A percentile compares a stretch with the other conserved stretches of the same genome.
phyloP scores from a whole-genome alignment of 768 basidiomycete species.

The Suillus bovinus region DNA sequence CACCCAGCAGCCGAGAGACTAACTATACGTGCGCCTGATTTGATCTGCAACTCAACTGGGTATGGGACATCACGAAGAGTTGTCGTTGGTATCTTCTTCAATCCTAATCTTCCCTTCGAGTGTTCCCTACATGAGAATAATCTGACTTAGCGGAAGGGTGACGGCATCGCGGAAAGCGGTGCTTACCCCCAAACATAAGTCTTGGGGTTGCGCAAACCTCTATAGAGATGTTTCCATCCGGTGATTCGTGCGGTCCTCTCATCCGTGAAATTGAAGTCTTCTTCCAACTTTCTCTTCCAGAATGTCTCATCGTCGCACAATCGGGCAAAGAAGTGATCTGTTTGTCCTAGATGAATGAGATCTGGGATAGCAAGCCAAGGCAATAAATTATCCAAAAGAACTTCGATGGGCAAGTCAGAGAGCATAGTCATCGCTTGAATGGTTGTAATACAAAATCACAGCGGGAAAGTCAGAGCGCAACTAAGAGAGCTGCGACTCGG shows the following conservation, averaged over 20 bases:
- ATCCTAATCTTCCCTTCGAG: conserved; percentile 64
- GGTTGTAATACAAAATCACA: conserved; percentile 65
- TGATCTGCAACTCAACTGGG: conserved; percentile 61
- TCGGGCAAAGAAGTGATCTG: conserved; percentile 62
- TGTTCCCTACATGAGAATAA: conserved; percentile 48
- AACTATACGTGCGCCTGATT: conserved; percentile 61
- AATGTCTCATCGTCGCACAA: conserved; percentile 72
- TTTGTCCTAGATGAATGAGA: conserved; percentile 58
- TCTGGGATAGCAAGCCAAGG: conserved; percentile 54
- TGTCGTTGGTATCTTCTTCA: conserved; percentile 37
- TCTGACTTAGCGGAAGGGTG: conserved; percentile 10
- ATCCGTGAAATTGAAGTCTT: conserved; percentile 80
- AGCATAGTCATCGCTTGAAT: conserved; percentile 38
- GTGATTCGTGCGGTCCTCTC: conserved; percentile 68
- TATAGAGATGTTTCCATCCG: conserved; percentile 83
- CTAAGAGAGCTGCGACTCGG: conserved; percentile 8
- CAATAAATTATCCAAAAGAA: conserved; percentile 75
- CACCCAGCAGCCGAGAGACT: conserved; percentile 80
- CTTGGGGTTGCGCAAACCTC: conserved; percentile 56
- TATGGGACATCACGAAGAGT: conserved; percentile 49
- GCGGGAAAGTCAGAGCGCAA: conserved; percentile 48
- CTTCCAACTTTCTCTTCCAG: conserved; percentile 69
- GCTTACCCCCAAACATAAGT: conserved; percentile 64
- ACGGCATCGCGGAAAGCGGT: neutral
- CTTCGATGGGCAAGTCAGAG: conserved; percentile 66